phyloP scores from a whole-genome alignment of 2,329 filamentous ascomycete genomes.

The Colletotrichum eleusines region DNA sequence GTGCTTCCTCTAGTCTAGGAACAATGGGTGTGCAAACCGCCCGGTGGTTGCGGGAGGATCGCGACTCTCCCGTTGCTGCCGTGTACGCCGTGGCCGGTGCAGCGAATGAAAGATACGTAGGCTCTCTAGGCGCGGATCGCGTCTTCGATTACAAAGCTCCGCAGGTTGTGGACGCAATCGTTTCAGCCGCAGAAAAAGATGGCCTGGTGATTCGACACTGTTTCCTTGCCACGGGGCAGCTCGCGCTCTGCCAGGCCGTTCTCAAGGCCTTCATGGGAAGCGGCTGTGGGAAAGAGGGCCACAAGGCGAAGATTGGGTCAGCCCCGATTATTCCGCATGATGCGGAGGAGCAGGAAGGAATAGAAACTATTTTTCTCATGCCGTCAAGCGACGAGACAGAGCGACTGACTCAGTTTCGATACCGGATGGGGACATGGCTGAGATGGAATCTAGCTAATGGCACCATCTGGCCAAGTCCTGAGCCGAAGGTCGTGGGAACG shows the following conservation, averaged over 20 bases:
- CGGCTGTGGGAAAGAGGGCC: not conserved
- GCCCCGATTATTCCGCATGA: not conserved
- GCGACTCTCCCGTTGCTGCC: not conserved
- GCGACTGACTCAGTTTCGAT: not conserved
- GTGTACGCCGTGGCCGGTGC: not conserved
- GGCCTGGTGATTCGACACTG: not conserved
- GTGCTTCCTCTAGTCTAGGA: slow-evolving; percentile 6
- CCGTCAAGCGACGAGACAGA: not conserved
- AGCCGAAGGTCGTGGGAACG: not conserved
- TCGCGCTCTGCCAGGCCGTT: not conserved
- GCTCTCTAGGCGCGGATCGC: not conserved
- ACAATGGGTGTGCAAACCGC: slow-evolving; percentile 41
- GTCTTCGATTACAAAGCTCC: not conserved
- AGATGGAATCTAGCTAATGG: not conserved
- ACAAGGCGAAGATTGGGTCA: not conserved
- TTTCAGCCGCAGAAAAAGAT: not conserved
- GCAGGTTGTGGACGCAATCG: not conserved
- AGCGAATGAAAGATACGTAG: not conserved
- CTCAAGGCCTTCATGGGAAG: not conserved
- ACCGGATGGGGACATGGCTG: not conserved
- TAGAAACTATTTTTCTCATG: not conserved
- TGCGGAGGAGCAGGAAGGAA: not conserved
- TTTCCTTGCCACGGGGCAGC: not conserved
- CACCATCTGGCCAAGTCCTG: not conserved
- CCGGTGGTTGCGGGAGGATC: not conserved